Evolutionary conservation across 2,329 filamentous ascomycete species (phyloP).

Genomic region (Plectosphaerella sp.): DNA sequence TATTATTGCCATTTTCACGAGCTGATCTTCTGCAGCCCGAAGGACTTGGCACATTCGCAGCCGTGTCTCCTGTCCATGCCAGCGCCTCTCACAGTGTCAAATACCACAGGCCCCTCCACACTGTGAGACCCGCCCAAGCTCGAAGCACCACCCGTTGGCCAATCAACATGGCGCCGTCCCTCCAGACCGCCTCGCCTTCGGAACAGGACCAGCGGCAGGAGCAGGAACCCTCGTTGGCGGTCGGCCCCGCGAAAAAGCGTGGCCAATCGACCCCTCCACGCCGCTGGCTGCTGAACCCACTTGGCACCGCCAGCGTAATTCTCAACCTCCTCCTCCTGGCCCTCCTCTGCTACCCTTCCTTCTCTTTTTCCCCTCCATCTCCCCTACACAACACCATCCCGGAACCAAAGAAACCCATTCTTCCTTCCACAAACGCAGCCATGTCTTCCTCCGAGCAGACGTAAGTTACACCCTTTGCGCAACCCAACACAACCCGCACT

Average conservation of each 20-base stretch:
- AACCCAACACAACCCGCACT: constrained; percentile 5
- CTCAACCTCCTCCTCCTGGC: constrained; percentile 31
- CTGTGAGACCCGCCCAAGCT: not conserved
- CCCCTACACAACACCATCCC: not conserved
- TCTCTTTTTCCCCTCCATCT: constrained; percentile 18
- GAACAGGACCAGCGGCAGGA: too few relatives aligned
- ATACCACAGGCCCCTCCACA: not conserved
- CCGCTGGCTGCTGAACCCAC: constrained; percentile 4
- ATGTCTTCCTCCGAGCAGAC: constrained; percentile 81
- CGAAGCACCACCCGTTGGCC: constrained; percentile 4
- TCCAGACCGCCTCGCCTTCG: constrained; percentile 15
- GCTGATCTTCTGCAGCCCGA: too few relatives aligned
- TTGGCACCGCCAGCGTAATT: constrained; percentile 35
- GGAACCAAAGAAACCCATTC: constrained; percentile 4
- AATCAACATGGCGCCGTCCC: constrained; percentile 25
- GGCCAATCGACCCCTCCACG: constrained; percentile 4
- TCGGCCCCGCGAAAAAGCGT: constrained; percentile 1
- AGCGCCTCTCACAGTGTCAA: too few relatives aligned
- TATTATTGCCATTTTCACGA: too few relatives aligned
- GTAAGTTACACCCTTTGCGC: constrained; percentile 47
- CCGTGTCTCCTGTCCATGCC: too few relatives aligned
- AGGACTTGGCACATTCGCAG: too few relatives aligned
- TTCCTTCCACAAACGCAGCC: constrained; percentile 27
- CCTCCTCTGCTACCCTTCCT: constrained; percentile 20
- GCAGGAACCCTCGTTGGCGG: constrained; percentile 4